Conservation (phyloP, 1,284 basidiomycete genomes). For the Ceratobasidium sp. region DNA sequence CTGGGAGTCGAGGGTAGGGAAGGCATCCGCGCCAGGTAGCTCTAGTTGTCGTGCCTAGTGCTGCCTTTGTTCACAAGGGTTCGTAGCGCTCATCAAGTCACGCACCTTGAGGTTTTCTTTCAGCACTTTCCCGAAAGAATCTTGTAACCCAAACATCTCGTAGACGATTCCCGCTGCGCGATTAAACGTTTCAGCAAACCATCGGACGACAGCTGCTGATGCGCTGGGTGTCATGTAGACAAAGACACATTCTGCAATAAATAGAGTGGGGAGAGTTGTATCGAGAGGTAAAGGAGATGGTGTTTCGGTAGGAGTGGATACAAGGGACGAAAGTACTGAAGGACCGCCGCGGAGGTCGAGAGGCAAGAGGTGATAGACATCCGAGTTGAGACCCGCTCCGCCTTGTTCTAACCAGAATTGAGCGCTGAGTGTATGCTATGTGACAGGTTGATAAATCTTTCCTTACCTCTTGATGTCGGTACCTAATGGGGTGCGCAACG, state of each 20-base stretch:
- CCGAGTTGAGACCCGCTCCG: slow-evolving; percentile 70
- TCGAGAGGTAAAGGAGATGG: slow-evolving; percentile 68
- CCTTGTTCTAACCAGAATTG: slow-evolving; percentile 62
- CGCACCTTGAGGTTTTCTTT: slow-evolving; percentile 78
- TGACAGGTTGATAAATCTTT: slow-evolving; percentile 48
- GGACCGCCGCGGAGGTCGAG: slow-evolving; percentile 70
- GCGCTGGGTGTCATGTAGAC: slow-evolving; percentile 79
- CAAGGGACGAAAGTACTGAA: slow-evolving; percentile 45
- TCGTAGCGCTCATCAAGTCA: not conserved
- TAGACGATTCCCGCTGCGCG: slow-evolving; percentile 65
- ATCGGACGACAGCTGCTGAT: slow-evolving; percentile 69
- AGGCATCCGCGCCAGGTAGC: slow-evolving; percentile 75
- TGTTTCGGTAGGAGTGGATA: slow-evolving; percentile 51
- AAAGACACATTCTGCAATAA: slow-evolving; percentile 91
- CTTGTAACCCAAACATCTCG: slow-evolving; percentile 88
- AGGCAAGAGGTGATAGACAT: slow-evolving; percentile 76
- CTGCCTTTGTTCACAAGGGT: slow-evolving; percentile 22
- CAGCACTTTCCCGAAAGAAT: slow-evolving; percentile 90
- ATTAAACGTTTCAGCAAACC: slow-evolving; percentile 71
- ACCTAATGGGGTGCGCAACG: slow-evolving; percentile 65
- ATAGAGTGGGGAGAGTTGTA: slow-evolving; percentile 73
- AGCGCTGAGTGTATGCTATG: slow-evolving; percentile 42
- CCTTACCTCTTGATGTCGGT: slow-evolving; percentile 47
- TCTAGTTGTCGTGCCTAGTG: slow-evolving; percentile 72
- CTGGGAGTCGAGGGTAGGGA: slow-evolving; percentile 64